These are phyloP conservation scores for Monilinia laxa DNA, from an alignment of 2,329 filamentous ascomycete species.

Conservation along the genomic window DNA sequence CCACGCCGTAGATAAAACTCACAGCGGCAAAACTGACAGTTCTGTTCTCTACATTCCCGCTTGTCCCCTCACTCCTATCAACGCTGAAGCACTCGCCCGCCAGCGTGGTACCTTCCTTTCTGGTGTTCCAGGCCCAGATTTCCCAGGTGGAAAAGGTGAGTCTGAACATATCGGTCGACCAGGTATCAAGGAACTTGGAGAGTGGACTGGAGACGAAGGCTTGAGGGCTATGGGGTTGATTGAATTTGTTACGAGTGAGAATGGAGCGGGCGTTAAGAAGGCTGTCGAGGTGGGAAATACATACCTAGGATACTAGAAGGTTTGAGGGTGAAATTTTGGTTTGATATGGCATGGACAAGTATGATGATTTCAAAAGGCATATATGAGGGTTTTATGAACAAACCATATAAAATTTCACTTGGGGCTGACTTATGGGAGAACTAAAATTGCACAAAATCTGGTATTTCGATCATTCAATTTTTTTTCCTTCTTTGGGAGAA, in stretches of 20 bases:
- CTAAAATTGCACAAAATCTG: neutral
- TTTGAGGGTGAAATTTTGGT: neutral
- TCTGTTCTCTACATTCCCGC: conserved; percentile 88
- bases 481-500: neutral
- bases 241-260: neutral
- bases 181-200: conserved; percentile 21
- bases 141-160: conserved; percentile 70
- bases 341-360: neutral
- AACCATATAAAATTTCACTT: neutral
- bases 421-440: neutral
- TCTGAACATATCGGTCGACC: conserved; percentile 52
- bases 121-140: conserved; percentile 68
- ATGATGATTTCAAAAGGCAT: neutral
- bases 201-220: conserved; percentile 51
- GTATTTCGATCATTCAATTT: neutral
- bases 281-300: conserved; percentile 2
- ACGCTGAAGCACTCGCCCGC: conserved; percentile 67
- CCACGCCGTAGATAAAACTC: conserved; percentile 79
- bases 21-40: conserved; percentile 69
- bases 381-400: neutral
- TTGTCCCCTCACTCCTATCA: conserved; percentile 74
- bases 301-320: neutral
- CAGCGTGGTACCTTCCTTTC: conserved; percentile 69
- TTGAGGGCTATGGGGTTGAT: conserved; percentile 58
- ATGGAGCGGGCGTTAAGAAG: conserved; percentile 2